phyloP scores from a whole-genome alignment of 2,329 filamentous ascomycete species.

The Fusarium sp. region DNA sequence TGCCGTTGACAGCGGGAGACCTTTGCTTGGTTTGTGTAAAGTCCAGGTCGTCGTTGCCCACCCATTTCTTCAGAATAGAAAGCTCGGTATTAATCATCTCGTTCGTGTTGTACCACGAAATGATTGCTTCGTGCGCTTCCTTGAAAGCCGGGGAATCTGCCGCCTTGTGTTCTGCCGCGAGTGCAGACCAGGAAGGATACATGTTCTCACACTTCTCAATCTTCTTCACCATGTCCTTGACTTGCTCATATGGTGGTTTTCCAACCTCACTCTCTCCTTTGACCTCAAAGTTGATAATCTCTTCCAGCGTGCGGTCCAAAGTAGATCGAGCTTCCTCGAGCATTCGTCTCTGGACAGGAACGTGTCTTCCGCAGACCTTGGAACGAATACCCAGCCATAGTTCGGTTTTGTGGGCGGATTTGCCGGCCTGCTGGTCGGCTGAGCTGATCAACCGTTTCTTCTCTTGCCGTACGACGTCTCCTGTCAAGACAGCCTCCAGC shows the following conservation, averaged over 20 bases:
- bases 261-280: conserved; percentile 92
- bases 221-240: conserved; percentile 86
- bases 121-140: conserved; percentile 85
- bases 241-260: conserved; percentile 85
- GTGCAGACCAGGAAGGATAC: conserved; percentile 79
- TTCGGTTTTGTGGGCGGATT: conserved; percentile 75
- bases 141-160: conserved; percentile 79
- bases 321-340: conserved; percentile 82
- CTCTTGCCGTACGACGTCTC: conserved; percentile 96
- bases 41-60: conserved; percentile 93
- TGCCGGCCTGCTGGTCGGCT: conserved; percentile 63
- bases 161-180: conserved; percentile 77
- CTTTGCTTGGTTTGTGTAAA: conserved; percentile 78
- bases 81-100: conserved; percentile 95
- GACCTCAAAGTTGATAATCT: conserved; percentile 91
- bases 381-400: conserved; percentile 90
- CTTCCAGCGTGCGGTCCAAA: conserved; percentile 79
- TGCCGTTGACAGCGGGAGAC: conserved; percentile 69
- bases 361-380: conserved; percentile 80
- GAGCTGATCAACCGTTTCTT: conserved; percentile 93
- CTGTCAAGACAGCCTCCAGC: conserved; percentile 92
- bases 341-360: conserved; percentile 84
- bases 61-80: conserved; percentile 90
- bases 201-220: conserved; percentile 88
- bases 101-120: conserved; percentile 97